Conservation (phyloP, 2,329 filamentous ascomycete species). For the Alternaria conjuncta region DNA sequence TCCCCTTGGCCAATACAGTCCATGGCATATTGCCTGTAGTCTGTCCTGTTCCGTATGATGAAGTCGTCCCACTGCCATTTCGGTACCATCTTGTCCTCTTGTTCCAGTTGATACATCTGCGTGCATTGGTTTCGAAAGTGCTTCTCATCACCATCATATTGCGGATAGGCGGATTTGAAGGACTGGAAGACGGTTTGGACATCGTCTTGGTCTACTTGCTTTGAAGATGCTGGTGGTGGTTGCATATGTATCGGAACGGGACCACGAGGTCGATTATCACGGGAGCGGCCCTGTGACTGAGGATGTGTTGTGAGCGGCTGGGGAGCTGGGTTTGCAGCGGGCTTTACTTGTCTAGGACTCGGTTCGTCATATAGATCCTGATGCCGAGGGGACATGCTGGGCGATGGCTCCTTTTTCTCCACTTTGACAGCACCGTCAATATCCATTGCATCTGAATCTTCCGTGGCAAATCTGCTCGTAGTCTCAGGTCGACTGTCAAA, state of each 20-base stretch:
- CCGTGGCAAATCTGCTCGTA: background rate
- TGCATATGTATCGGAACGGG: background rate
- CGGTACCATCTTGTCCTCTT: conserved; percentile 42
- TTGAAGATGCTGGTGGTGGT: background rate
- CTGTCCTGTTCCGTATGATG: conserved; percentile 42
- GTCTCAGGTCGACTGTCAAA: conserved; percentile 12
- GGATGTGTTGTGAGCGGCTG: background rate
- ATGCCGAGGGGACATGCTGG: conserved; percentile 27
- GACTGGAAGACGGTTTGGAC: conserved; percentile 23
- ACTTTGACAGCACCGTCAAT: background rate
- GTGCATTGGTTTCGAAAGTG: conserved; percentile 44
- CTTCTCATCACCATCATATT: conserved; percentile 39
- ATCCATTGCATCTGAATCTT: conserved; percentile 12
- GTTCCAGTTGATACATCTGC: conserved; percentile 36
- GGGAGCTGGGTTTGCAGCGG: background rate
- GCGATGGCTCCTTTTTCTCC: background rate
- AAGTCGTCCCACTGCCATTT: conserved; percentile 51
- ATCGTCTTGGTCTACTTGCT: background rate
- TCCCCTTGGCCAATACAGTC: conserved; percentile 33
- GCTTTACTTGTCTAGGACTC: conserved; percentile 2
- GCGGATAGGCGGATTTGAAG: conserved; percentile 45
- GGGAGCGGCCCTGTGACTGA: background rate
- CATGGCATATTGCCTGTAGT: conserved; percentile 37
- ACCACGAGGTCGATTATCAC: background rate
- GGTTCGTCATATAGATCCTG: conserved; percentile 25